Evolutionary conservation across 352 stramenopile species (phyloP), one percentile per base, ranked within the genome.

Genomic region (Halophytophthora batemanensis): DNA sequence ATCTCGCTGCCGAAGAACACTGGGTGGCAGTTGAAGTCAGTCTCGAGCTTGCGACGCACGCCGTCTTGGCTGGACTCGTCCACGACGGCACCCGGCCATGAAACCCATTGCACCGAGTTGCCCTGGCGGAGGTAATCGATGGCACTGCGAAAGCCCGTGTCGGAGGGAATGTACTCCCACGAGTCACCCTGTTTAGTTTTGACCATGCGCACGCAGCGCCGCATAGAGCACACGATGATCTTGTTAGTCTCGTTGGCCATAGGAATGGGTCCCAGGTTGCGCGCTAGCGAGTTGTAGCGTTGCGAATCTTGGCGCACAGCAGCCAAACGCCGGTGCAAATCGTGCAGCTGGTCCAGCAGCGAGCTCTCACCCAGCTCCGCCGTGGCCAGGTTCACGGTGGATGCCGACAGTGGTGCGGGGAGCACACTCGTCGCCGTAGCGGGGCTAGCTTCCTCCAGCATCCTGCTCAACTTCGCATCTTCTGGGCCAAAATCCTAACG

Each of bases 41-140:
- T 49, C 62, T 94, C 77, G 15, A 96, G 73, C 23, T 79, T 82
- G 39, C 76, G 68, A 38, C 84, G 65, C 42, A 87, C 80, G 31
- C 80, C 67, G 56, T 91, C 82, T 43, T 82, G 79, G 46, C 88
- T 93, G 12, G 72, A 86, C 53, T 90, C 81, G 51, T 86, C 76
- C 33, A 96, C 81, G 12, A 81, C 73, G 8, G 74, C 83, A 17
- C 84, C 86, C 0, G 90, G 77, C 88, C 88, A 97, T 40, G 86
- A 91, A 43, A 97, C 85, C 88, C 88, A 97, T 19, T 89, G 63
- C 54, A 96, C 84, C n/a, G 89, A 72, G 61, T 96, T 93, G 43
- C 87, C 79, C 21, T 64, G 56, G 33, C 69, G 67, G 11, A 90
- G 56, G 50, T 83, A 79, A 36, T 96, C 81, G 19, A 95, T 70